phyloP scores from a whole-genome alignment of 2,329 filamentous ascomycete species.

The Alternaria sp. region DNA sequence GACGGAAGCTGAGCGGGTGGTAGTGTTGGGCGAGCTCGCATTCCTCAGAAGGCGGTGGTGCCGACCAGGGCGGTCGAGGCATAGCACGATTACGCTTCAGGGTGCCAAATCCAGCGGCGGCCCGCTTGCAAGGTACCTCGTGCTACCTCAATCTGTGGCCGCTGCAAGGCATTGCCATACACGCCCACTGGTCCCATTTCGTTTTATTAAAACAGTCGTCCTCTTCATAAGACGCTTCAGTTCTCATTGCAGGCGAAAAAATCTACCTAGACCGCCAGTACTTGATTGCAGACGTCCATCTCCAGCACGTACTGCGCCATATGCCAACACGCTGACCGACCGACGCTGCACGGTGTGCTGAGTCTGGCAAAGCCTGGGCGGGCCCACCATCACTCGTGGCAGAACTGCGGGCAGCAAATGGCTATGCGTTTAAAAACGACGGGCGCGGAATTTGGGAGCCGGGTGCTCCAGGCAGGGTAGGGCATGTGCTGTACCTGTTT shows the following conservation, averaged over 20 bases:
- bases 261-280: conserved; percentile 13
- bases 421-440: conserved; percentile 45
- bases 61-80: conserved; percentile 50
- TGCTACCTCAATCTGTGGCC: conserved; percentile 42
- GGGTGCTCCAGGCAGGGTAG: conserved; percentile 27
- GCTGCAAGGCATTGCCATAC: conserved; percentile 43
- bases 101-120: conserved; percentile 41
- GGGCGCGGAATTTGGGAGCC: conserved; percentile 42
- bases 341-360: conserved; percentile 30
- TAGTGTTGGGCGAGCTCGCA: conserved; percentile 46
- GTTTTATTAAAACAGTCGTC: conserved; percentile 23
- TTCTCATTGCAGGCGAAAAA: not conserved
- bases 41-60: conserved; percentile 41
- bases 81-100: conserved; percentile 46
- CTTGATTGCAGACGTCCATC: conserved; percentile 3
- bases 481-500: conserved; percentile 47
- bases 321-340: conserved; percentile 35
- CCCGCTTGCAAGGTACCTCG: conserved; percentile 44
- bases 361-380: conserved; percentile 38
- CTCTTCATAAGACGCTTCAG: conserved; percentile 3
- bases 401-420: conserved; percentile 39
- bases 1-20: conserved; percentile 25
- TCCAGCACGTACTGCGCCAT: conserved; percentile 25
- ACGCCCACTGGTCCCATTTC: conserved; percentile 33
- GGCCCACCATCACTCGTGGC: conserved; percentile 40